Conservation (phyloP, 1,284 basidiomycete genomes). For the Stygiomarasmius scandens region DNA sequence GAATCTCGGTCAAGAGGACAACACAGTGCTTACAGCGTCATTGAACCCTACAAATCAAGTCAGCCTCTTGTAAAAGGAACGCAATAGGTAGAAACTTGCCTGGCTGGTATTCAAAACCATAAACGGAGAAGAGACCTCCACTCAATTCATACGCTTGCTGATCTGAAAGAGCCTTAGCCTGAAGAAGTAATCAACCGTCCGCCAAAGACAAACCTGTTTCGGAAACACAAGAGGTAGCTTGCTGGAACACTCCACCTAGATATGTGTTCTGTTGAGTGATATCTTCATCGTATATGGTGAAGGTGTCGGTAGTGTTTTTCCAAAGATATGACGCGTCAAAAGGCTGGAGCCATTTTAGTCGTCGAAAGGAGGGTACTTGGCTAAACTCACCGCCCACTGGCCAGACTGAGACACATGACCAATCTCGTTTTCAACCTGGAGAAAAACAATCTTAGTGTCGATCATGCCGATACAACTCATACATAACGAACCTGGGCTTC, state of each 20-base stretch:
- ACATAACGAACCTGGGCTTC: conserved; percentile 32
- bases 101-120: conserved; percentile 15
- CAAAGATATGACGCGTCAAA: conserved; percentile 13
- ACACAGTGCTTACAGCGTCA: neutral
- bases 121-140: conserved; percentile 3
- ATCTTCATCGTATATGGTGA: conserved; percentile 9
- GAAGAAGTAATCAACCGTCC: neutral
- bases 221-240: conserved; percentile 9
- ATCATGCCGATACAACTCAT: neutral
- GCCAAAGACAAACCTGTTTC: neutral
- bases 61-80: neutral
- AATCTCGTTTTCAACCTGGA: neutral
- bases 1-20: neutral
- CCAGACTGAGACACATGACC: conserved; percentile 16
- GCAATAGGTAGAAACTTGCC: neutral
- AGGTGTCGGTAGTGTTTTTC: conserved; percentile 10
- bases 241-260: conserved; percentile 12
- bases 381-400: conserved; percentile 30
- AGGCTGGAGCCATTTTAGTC: neutral
- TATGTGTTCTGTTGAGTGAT: conserved; percentile 8
- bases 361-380: neutral
- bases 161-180: neutral
- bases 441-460: neutral
- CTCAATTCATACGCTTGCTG: conserved; percentile 10
- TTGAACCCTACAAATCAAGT: conserved; percentile 8